phyloP scores from a whole-genome alignment of 257 asterid species.

The Lycium barbarum region DNA sequence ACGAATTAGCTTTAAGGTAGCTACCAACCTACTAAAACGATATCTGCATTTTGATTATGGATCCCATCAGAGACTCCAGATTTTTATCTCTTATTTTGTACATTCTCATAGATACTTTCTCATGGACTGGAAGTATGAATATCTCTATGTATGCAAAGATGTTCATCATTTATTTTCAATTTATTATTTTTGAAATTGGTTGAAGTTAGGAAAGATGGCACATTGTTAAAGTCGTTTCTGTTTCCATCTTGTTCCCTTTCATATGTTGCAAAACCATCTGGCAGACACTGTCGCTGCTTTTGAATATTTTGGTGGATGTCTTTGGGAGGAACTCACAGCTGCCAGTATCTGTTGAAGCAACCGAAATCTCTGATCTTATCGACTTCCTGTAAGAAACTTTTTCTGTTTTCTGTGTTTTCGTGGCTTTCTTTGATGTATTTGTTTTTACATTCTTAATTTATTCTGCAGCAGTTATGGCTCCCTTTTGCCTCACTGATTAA shows the following conservation, averaged over 20 bases:
- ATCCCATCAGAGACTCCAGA: not conserved
- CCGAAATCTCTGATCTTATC: constrained; percentile 82
- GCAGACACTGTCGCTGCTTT: constrained; percentile 75
- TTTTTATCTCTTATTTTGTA: not conserved
- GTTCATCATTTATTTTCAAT: not conserved
- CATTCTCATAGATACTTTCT: not conserved
- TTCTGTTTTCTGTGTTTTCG: not conserved
- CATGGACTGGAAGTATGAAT: not conserved
- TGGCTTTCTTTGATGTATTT: not conserved
- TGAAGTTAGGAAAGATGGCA: not conserved
- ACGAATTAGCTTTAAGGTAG: not conserved
- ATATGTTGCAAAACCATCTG: constrained; percentile 7
- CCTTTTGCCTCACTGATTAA: not conserved
- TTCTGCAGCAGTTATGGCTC: not conserved
- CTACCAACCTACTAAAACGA: not conserved
- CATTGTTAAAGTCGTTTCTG: not conserved
- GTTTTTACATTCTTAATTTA: not conserved
- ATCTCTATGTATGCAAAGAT: not conserved
- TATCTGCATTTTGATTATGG: not conserved
- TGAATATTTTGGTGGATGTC: constrained; percentile 80
- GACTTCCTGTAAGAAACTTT: constrained; percentile 75
- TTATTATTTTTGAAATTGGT: not conserved
- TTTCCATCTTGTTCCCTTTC: not conserved
- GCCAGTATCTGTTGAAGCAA: constrained; percentile 71
- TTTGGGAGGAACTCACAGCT: constrained; percentile 86